Percentiles rank a stretch among this genome's conserved stretches.
Evolutionary conservation across 2,329 filamentous ascomycete genomes (phyloP).

Genomic region (Trichoderma breve): DNA sequence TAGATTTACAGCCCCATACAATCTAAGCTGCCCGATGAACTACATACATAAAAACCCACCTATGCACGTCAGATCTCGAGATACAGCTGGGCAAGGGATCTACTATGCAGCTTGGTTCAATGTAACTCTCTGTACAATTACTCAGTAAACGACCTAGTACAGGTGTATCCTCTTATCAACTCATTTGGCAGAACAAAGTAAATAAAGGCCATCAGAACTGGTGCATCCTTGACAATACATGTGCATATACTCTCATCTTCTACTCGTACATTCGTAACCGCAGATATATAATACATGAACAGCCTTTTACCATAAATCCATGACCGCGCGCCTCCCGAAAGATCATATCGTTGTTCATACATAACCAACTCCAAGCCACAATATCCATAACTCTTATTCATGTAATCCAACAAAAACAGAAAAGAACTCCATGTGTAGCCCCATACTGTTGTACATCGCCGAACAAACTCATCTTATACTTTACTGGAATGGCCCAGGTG

Average conservation of each 20-base stretch:
- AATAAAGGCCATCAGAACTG: not conserved
- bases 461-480: too few species aligned
- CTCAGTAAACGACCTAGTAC: not conserved
- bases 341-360: not conserved
- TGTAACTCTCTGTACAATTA: not conserved
- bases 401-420: not conserved
- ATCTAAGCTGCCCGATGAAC: not conserved
- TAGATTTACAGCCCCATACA: not conserved
- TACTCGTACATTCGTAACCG: not conserved
- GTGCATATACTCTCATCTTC: not conserved
- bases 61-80: not conserved
- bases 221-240: not conserved
- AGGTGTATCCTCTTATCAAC: not conserved
- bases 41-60: not conserved
- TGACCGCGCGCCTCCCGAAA: not conserved
- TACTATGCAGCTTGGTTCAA: not conserved
- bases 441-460: not conserved
- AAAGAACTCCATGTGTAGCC: not conserved
- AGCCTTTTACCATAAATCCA: not conserved
- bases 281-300: not conserved
- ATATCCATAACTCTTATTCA: not conserved
- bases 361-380: not conserved
- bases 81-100: not conserved
- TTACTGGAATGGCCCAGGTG: too few species aligned
- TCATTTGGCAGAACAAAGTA: not conserved